Evolutionary conservation across 2,329 filamentous ascomycete genomes (phyloP).

Genomic region (Arthroderma sp.): DNA sequence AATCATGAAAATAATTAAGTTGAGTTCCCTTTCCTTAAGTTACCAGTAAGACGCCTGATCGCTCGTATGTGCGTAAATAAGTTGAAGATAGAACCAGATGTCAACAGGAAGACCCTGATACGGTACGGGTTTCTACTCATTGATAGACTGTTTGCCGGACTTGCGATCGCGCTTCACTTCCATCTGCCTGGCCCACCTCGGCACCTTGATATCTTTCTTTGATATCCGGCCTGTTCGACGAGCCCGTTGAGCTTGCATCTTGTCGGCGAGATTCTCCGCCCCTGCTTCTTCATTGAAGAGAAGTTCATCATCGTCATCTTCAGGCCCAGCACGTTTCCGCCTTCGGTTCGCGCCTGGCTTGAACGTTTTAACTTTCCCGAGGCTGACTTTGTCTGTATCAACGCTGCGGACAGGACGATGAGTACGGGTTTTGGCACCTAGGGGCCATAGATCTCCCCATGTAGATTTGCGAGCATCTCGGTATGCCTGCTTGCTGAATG

Average conservation of each 20-base stretch:
- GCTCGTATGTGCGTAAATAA: not conserved
- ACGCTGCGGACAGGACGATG: slow-evolving; percentile 32
- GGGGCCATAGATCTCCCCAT: slow-evolving; percentile 93
- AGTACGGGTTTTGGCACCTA: slow-evolving; percentile 79
- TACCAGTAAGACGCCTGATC: not conserved
- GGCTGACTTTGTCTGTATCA: not conserved
- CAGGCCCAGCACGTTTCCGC: not conserved
- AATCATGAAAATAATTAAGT: not conserved
- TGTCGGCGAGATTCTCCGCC: not conserved
- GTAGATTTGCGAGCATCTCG: slow-evolving; percentile 78
- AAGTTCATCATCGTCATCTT: not conserved
- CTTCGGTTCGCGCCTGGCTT: not conserved
- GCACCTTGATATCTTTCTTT: slow-evolving; percentile 2
- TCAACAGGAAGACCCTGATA: not conserved
- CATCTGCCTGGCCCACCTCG: not conserved
- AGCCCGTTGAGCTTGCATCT: not conserved
- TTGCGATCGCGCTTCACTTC: not conserved
- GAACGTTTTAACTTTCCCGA: not conserved
- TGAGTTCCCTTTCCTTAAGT: not conserved
- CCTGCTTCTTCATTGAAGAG: not conserved
- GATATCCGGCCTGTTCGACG: not conserved
- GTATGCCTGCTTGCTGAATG: slow-evolving; percentile 69
- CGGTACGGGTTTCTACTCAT: not conserved
- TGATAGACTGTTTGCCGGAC: not conserved
- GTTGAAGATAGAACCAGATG: not conserved